Percentiles rank a stretch among this genome's conserved stretches.
Conservation (phyloP, 2,329 filamentous ascomycete genomes). For the Tolypocladium ovalisporum region DNA sequence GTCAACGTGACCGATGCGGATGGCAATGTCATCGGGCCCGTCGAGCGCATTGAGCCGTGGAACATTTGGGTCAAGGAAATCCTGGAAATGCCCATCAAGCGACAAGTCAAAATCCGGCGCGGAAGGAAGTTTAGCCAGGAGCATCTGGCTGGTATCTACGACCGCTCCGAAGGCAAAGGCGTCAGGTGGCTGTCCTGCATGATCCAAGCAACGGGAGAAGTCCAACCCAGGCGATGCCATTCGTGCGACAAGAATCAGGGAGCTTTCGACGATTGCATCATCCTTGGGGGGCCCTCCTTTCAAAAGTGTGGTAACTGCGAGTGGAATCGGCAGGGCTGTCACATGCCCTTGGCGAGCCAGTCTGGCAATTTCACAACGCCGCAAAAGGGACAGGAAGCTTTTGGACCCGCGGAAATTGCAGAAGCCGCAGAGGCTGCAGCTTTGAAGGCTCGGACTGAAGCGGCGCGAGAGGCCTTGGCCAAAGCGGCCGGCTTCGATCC, state of each 20-base stretch:
- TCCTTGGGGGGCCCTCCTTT: constrained; percentile 29
- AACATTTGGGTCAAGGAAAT: constrained; percentile 30
- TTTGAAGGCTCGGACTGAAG: background rate
- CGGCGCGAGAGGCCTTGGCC: constrained; percentile 2
- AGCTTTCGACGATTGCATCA: constrained; percentile 33
- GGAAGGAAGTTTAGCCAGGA: constrained; percentile 28
- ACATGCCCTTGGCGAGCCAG: constrained; percentile 7
- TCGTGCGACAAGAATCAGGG: constrained; percentile 31
- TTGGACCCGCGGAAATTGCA: background rate
- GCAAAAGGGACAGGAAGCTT: background rate
- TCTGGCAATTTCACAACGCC: background rate
- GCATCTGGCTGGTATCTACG: constrained; percentile 28
- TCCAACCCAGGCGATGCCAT: constrained; percentile 27
- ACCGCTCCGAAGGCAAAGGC: constrained; percentile 28
- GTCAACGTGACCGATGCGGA: constrained; percentile 25
- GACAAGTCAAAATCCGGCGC: constrained; percentile 28
- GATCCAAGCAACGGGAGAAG: constrained; percentile 36
- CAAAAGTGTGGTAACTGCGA: constrained; percentile 40
- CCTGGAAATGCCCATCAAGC: constrained; percentile 23
- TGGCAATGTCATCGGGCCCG: constrained; percentile 25
- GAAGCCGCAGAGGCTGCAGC: background rate
- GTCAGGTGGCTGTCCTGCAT: constrained; percentile 37
- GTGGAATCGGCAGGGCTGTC: constrained; percentile 32
- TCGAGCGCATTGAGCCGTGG: constrained; percentile 23
- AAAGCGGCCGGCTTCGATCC: constrained; percentile 1